Evolutionary conservation across 768 basidiomycete genomes (phyloP), one percentile per base, ranked within the genome.

Genomic region (Cystobasidium onofrii): DNA sequence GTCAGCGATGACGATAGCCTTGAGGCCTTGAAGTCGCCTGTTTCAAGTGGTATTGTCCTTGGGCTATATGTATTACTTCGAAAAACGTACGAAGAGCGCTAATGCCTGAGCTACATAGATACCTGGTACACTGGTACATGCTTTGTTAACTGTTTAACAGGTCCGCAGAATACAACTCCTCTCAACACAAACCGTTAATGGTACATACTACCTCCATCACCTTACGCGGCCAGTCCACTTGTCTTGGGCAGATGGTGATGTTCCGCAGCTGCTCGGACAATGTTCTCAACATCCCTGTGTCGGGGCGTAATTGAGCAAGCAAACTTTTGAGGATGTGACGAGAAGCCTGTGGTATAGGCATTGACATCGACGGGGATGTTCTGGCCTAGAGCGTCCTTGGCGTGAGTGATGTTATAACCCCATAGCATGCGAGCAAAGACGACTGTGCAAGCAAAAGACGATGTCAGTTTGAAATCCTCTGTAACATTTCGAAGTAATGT

Each of bases 331-430:
- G 73, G 73, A 36, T 74, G 73, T 2, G 73, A 74, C 13, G 39
- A 46, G 36, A 74, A 74, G 52, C 73, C 73, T 13, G 63, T 66
- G 6, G 73, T 66, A 43, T 66, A 74, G 15, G 73, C 73, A 52
- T 75, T 57, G 23, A 65, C 44, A 64, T 77, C 77, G 57, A 77
- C 76, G 0, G 65, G 73, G 31, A 77, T 69, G 43, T 62, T 25
- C 6, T 75, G 50, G 15, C 76, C 76, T 1, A 15, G 4, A 9
- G 67, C 39, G 67, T 77, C 76, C 20, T 44, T 66, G 10, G 77
- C 75, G 50, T 72, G 33, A 6, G 57, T 15, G 46, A 75, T 72
- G 44, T 60, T 71, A 70, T 71, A 75, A 25, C 55, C 74, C 74
- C 74, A 75, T 17, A 66, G 41, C 23, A 73, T 29, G 27, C 69